These are phyloP conservation scores for Podospora comata DNA, from an alignment of 495 filamentous ascomycete genomes.

Conservation along the genomic window DNA sequence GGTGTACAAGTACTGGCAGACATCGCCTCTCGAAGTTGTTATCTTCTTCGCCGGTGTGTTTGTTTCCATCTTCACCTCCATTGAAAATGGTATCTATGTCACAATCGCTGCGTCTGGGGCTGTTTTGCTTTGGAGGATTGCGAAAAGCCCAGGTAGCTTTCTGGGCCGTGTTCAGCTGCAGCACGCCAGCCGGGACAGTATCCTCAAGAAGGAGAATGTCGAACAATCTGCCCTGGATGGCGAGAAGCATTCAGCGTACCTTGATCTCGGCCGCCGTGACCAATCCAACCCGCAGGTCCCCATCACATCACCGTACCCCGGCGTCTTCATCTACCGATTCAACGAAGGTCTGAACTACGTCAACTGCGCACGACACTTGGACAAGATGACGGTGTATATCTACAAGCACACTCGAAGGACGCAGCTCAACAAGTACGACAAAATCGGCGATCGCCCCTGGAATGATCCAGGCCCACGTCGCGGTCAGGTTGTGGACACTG, in stretches of 20 bases:
- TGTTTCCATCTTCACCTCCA: conserved; percentile 48
- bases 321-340: conserved; percentile 54
- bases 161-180: conserved; percentile 34
- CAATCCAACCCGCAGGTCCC: conserved; percentile 43
- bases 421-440: conserved; percentile 34
- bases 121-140: conserved; percentile 47
- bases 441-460: conserved; percentile 60
- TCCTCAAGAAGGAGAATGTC: conserved; percentile 28
- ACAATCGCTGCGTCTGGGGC: conserved; percentile 43
- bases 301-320: conserved; percentile 43
- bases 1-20: conserved; percentile 51
- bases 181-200: conserved; percentile 15
- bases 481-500: conserved; percentile 39
- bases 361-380: conserved; percentile 49
- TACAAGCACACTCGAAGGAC: conserved; percentile 43
- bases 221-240: neutral
- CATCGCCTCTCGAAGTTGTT: conserved; percentile 49
- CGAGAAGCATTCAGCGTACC: conserved; percentile 24
- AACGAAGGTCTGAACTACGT: conserved; percentile 53
- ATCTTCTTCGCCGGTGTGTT: conserved; percentile 54
- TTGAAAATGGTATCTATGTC: conserved; percentile 54
- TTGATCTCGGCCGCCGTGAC: conserved; percentile 35
- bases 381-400: conserved; percentile 43
- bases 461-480: conserved; percentile 82
- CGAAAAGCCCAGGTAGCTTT: conserved; percentile 45